These are phyloP conservation scores for Serendipita sp. DNA, from an alignment of 768 basidiomycete genomes.

Conservation along the genomic window DNA sequence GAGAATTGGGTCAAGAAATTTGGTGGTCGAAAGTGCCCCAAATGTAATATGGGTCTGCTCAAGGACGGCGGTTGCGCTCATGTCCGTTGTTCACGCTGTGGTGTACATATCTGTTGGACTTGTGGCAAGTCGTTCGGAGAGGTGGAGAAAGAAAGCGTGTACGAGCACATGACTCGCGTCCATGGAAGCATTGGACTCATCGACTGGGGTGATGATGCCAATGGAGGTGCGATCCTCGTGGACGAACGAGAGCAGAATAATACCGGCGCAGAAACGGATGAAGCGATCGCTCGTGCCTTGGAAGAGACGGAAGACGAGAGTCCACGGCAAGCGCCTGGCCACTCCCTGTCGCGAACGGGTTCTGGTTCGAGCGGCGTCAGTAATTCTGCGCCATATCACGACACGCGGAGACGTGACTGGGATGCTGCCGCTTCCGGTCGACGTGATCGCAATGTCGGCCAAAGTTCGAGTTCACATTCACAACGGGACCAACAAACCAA, in stretches of 20 bases:
- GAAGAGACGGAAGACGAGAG: no score
- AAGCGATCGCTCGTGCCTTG: no score
- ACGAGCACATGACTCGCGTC: background rate
- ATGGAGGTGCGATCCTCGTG: background rate
- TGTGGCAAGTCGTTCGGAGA: slow-evolving; percentile 1
- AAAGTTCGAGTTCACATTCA: background rate
- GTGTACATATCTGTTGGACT: slow-evolving; percentile 5
- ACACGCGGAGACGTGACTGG: no score
- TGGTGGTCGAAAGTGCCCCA: background rate
- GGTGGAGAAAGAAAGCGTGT: background rate
- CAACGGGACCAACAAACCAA: background rate
- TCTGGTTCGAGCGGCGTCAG: no score
- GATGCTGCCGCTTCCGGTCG: background rate
- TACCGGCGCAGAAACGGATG: background rate
- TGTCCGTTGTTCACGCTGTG: background rate
- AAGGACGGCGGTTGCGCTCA: slow-evolving; percentile 5
- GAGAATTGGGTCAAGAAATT: background rate
- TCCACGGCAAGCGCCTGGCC: no score
- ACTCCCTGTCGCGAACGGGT: no score
- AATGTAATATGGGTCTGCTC: slow-evolving; percentile 1
- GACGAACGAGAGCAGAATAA: background rate
- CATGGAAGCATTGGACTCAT: slow-evolving; percentile 3
- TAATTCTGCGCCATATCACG: no score
- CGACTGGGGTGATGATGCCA: background rate
- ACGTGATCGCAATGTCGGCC: background rate